Base-by-base conservation (phyloP, 441 rosid genomes). In the Codiaeum variegatum region DNA sequence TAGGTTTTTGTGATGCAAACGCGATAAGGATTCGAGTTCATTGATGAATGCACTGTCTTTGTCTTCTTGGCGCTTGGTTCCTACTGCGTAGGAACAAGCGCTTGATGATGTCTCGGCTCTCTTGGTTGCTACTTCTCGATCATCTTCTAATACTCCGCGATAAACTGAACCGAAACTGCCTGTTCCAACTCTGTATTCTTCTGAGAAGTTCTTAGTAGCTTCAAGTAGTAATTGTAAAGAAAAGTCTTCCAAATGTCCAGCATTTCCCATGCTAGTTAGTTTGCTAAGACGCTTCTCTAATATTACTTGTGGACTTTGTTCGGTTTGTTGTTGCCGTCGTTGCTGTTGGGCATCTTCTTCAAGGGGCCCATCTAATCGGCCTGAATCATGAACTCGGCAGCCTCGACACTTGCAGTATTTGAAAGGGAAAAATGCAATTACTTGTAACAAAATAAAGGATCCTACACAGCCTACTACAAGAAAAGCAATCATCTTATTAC, bases 111-210 rank as follows among this genome's bases (percentile, higher is more conserved):
- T n/a, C n/a, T 88, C 95, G 1, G 97, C 98, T 62, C 97, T 75
- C 74, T 93, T 93, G 73, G 91, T 81, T 0, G 98, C 98, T 3
- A 93, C 87, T 32, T 87, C 85, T 28, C 84, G 87, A 4, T 90
- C 95, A 16, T 85, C 97, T 0, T 72, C 81, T 56, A 93, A 71
- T 38, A 68, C 70, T 1, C 83, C 93, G 0, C 40, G 77, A 75
- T 91, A 93, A 61, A 93, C 97, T 0, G 88, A 82, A 6, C 98
- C 97, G 19, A 91, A 93, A 67, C 98, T 87, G 3, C 98, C 98
- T 0, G 79, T 65, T 36, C 98, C 97, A 0, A 91, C 79, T 75
- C 84, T 86, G 81, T 62, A 76, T 66, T 83, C 85, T 9, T 73
- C 77, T 0, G 91, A 85, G 87, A 93, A 91, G 26, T 85, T 80